phyloP scores from a whole-genome alignment of 441 rosid species.

The Omphalea diandra region DNA sequence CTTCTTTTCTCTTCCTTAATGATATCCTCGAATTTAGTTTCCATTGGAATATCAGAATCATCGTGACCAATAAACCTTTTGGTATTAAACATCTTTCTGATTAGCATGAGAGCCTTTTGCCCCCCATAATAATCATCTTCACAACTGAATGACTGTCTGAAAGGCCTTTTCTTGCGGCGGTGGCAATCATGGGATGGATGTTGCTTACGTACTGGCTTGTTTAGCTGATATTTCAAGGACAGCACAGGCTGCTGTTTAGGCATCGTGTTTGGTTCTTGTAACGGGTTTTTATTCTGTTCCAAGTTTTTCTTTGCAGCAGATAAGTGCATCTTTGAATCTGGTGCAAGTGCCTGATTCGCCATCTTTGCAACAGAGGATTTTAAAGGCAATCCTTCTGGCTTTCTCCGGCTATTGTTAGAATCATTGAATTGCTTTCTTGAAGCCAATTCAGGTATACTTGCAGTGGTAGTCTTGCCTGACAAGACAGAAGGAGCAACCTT shows the following conservation, averaged over 20 bases:
- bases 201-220: not conserved
- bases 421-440: not conserved
- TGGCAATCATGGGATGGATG: too few relatives aligned
- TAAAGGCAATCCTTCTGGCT: too few relatives aligned
- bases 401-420: too few relatives aligned
- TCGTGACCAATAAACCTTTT: conserved; percentile 21
- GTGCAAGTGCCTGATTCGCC: not conserved
- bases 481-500: too few relatives aligned
- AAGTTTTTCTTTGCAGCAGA: not conserved
- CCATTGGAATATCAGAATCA: conserved; percentile 19
- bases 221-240: too few relatives aligned
- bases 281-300: not conserved
- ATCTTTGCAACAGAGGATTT: not conserved
- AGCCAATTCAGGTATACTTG: not conserved
- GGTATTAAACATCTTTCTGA: conserved; percentile 22
- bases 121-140: not conserved
- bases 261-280: not conserved
- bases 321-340: not conserved
- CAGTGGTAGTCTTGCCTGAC: too few relatives aligned
- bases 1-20: conserved; percentile 26
- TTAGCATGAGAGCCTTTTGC: conserved; percentile 6
- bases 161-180: conserved; percentile 11
- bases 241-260: not conserved
- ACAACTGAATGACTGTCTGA: too few relatives aligned
- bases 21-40: conserved; percentile 15